Evolutionary conservation across 768 basidiomycete genomes (phyloP).

Genomic region (Pleurotus salmoneostramineus): DNA sequence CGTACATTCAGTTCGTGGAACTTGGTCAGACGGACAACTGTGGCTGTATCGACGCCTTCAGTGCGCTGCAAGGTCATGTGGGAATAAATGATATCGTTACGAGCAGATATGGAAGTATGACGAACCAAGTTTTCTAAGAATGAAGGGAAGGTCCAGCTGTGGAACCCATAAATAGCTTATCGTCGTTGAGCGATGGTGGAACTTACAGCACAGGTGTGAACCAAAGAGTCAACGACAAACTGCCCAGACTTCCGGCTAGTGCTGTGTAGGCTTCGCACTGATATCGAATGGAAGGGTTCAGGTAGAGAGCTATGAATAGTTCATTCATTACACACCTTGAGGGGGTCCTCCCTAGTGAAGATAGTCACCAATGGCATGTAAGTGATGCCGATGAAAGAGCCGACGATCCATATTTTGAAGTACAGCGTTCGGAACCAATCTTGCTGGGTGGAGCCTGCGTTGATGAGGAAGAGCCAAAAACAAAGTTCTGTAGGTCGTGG

Average conservation of each 20-base stretch:
- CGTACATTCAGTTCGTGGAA: slow-evolving; percentile 79
- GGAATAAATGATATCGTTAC: background rate
- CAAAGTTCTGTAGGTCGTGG: slow-evolving; percentile 56
- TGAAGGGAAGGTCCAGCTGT: slow-evolving; percentile 60
- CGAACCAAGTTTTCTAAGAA: slow-evolving; percentile 62
- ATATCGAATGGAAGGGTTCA: slow-evolving; percentile 5
- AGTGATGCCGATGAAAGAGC: slow-evolving; percentile 54
- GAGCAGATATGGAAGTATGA: background rate
- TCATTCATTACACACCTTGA: slow-evolving; percentile 42
- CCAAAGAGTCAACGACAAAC: slow-evolving; percentile 67
- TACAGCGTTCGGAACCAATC: slow-evolving; percentile 77
- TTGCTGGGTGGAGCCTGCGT: slow-evolving; percentile 54
- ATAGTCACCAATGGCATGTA: slow-evolving; percentile 72
- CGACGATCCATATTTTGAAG: slow-evolving; percentile 70
- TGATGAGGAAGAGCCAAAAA: slow-evolving; percentile 85
- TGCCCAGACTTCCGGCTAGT: slow-evolving; percentile 65
- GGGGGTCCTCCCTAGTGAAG: slow-evolving; percentile 53
- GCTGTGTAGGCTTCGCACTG: slow-evolving; percentile 71
- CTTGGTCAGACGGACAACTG: slow-evolving; percentile 70
- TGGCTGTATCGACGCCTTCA: slow-evolving; percentile 60
- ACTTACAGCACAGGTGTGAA: slow-evolving; percentile 68
- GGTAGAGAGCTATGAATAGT: slow-evolving; percentile 1
- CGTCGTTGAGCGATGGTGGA: slow-evolving; percentile 2
- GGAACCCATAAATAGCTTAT: slow-evolving; percentile 10
- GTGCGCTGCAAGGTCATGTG: slow-evolving; percentile 33